Conservation (phyloP, 148 eudicot species). For the Selenicereus undatus region DNA sequence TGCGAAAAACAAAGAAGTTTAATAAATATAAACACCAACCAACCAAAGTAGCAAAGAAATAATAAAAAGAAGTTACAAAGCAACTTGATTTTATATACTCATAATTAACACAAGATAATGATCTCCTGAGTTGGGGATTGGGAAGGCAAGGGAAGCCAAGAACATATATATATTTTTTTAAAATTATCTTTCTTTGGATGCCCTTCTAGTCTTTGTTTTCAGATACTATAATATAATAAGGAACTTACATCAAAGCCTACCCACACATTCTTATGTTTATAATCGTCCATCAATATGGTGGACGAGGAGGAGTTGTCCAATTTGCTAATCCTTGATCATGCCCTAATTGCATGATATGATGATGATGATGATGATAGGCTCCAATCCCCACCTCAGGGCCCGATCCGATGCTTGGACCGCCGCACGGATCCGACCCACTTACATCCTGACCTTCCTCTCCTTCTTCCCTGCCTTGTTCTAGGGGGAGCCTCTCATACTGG, state of each 20-base stretch:
- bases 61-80: no score
- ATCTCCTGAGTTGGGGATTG: neutral
- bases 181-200: neutral
- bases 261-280: neutral
- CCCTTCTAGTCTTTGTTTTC: neutral
- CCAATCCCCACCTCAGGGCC: conserved; percentile 8
- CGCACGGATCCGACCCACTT: neutral
- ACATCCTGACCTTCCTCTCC: neutral
- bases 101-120: neutral
- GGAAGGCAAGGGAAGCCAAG: neutral
- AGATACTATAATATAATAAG: no score
- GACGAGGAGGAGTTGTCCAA: conserved; percentile 15
- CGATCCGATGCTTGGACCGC: neutral
- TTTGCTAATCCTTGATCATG: conserved; percentile 15
- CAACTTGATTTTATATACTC: neutral
- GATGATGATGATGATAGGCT: neutral
- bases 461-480: conserved; percentile 30
- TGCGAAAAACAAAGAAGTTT: no score
- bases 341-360: conserved; percentile 20
- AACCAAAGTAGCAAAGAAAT: neutral
- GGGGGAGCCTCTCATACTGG: conserved; percentile 45
- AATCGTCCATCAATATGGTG: conserved; percentile 8
- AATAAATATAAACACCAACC: neutral
- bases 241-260: neutral
- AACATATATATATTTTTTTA: neutral